phyloP scores from a whole-genome alignment of 345 rosid species.

The Psidium friedrichsthalianum region DNA sequence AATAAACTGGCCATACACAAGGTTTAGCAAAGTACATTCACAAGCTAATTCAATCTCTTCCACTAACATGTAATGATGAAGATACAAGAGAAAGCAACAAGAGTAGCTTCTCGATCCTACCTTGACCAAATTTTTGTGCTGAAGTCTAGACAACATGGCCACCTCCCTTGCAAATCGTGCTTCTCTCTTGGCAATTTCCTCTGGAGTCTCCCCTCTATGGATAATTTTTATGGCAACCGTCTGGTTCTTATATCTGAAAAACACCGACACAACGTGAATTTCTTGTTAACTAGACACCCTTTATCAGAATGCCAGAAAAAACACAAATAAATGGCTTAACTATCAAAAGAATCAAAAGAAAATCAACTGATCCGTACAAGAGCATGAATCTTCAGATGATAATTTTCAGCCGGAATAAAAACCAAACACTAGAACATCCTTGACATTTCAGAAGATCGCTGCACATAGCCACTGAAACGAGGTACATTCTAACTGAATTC shows the following conservation, averaged over 20 bases:
- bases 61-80: not conserved
- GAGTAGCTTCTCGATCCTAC: conserved; percentile 12
- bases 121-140: conserved; percentile 89
- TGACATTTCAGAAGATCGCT: not conserved
- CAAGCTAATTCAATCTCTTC: not conserved
- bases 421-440: not conserved
- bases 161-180: conserved; percentile 82
- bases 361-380: not conserved
- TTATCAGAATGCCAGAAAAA: not conserved
- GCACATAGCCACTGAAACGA: not conserved
- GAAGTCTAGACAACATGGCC: conserved; percentile 81
- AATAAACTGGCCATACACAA: conserved; percentile 46
- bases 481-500: not conserved
- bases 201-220: conserved; percentile 75
- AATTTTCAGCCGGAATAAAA: not conserved
- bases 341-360: not conserved
- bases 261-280: not conserved
- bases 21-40: not conserved
- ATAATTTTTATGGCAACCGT: conserved; percentile 85
- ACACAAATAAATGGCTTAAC: not conserved
- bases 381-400: not conserved
- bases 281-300: not conserved
- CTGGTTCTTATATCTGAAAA: conserved; percentile 63
- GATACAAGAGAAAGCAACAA: not conserved
- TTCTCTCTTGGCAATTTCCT: conserved; percentile 74